Evolutionary conservation across 2,329 filamentous ascomycete species (phyloP), one percentile per base, ranked within the genome.

Genomic region (Dactylellina parvicollis): DNA sequence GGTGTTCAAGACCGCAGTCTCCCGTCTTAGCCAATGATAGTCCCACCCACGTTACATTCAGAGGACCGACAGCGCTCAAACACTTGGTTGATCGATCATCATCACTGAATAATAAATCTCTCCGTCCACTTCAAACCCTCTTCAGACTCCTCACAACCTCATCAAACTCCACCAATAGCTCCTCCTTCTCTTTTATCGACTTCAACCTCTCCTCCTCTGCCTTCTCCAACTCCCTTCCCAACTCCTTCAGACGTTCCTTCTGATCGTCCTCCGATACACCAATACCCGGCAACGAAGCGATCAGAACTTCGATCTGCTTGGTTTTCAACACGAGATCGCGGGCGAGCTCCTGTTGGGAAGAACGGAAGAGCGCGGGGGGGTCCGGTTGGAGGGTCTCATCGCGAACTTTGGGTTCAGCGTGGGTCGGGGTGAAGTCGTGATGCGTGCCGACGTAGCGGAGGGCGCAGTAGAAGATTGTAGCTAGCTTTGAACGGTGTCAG

Each of bases 201-300:
- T 88, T 85, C 76, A 86, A 84, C 36, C 88, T 82, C 78, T 89
- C 86, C 5, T 82, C 83, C 78, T 90, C 88, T 14, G 87, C 87
- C 4, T 83, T 84, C 77, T 86, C 87, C 34, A 90, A 81, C 76
- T 90, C 88, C 74, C 87, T 86, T 77, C 90, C 88, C 20, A 90
- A 80, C 70, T 88, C 87, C 76, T 83, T 85, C 69, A 90, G 88
- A 66, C 86, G 85, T 75, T 85, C 84, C 79, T 90, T 86, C 80
- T 96, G 92, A 78, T 92, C 89, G 75, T 86, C 84, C 79, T 94
- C 90, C 78, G 89, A 94, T 75, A 89, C 91, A 46, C 92, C 89
- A 20, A 95, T 83, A 0, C 92, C 92, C 0, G 92, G 92, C 1
- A 96, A 83, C 20, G 85, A 86, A 14, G 88, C 89, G 67, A 94